Percentiles rank a stretch among this genome's conserved stretches.
phyloP scores from a whole-genome alignment of 2,329 filamentous ascomycete genomes.

The Pseudogymnoascus sp. region DNA sequence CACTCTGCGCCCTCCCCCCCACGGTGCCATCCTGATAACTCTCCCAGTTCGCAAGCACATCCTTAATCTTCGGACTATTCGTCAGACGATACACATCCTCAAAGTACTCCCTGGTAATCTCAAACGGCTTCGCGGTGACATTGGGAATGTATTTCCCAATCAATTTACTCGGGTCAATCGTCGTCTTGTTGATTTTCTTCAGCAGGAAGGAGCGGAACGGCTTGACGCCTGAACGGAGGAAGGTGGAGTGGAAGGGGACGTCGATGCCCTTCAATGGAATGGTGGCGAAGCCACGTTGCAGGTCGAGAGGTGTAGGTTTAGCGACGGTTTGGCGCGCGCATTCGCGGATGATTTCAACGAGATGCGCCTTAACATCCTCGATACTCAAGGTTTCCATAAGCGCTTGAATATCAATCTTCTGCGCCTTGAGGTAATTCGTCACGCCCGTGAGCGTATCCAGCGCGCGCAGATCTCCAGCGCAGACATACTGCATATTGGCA shows the following conservation, averaged over 20 bases:
- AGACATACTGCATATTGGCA: slow-evolving; percentile 68
- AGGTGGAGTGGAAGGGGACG: slow-evolving; percentile 98
- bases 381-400: slow-evolving; percentile 79
- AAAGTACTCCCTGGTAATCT: slow-evolving; percentile 96
- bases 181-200: slow-evolving; percentile 99
- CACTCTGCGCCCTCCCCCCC: background rate
- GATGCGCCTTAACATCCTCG: slow-evolving; percentile 83
- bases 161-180: slow-evolving; percentile 92
- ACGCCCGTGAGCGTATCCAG: slow-evolving; percentile 60
- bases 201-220: slow-evolving; percentile 96
- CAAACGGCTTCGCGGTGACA: slow-evolving; percentile 92
- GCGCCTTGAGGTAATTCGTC: slow-evolving; percentile 89
- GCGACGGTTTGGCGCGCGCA: slow-evolving; percentile 79
- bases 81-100: slow-evolving; percentile 96
- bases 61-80: slow-evolving; percentile 44
- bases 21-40: slow-evolving; percentile 27
- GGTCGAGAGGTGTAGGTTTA: slow-evolving; percentile 81
- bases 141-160: slow-evolving; percentile 99
- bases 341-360: slow-evolving; percentile 83
- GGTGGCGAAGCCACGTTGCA: slow-evolving; percentile 92
- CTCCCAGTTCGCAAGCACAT: slow-evolving; percentile 30
- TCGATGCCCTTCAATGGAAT: slow-evolving; percentile 97
- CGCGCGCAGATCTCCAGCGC: slow-evolving; percentile 61
- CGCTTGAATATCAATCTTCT: slow-evolving; percentile 94
- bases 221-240: slow-evolving; percentile 95